Percentiles rank a stretch among this genome's conserved stretches.
Evolutionary conservation across 768 basidiomycete genomes (phyloP).

Genomic region (Termitomyces titanicus): DNA sequence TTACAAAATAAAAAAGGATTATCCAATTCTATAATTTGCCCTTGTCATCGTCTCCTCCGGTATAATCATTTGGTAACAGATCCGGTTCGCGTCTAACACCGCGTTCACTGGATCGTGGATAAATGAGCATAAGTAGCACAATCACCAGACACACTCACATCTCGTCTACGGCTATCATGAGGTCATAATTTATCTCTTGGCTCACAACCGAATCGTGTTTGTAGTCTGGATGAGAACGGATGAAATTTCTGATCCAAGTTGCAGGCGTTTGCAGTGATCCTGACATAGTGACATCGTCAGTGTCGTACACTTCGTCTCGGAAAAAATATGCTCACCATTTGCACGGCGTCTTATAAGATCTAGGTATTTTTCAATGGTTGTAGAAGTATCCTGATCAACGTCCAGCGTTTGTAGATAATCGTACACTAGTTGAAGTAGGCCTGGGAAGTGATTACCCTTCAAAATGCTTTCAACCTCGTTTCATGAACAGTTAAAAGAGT

Average conservation of each 20-base stretch:
- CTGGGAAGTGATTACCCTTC: constrained; percentile 70
- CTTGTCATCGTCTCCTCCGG: constrained; percentile 40
- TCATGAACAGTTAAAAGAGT: background rate
- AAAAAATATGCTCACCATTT: constrained; percentile 52
- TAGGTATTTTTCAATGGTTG: constrained; percentile 71
- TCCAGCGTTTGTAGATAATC: constrained; percentile 88
- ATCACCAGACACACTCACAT: constrained; percentile 57
- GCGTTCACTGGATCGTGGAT: constrained; percentile 47
- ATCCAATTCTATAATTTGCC: constrained; percentile 33
- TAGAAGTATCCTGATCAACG: constrained; percentile 54
- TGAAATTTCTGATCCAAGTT: constrained; percentile 91
- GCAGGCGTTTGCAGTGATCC: constrained; percentile 84
- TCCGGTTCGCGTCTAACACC: constrained; percentile 59
- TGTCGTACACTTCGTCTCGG: background rate
- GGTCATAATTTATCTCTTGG: constrained; percentile 91
- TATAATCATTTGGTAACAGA: constrained; percentile 61
- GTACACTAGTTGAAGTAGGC: constrained; percentile 75
- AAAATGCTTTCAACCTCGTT: background rate
- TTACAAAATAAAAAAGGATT: constrained; percentile 1
- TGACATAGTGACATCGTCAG: constrained; percentile 23
- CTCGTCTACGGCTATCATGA: constrained; percentile 84
- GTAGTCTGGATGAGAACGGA: constrained; percentile 88
- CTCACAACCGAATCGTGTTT: constrained; percentile 90
- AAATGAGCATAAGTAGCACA: background rate
- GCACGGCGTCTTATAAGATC: constrained; percentile 76